Evolutionary conservation across 1,284 basidiomycete genomes (phyloP).

Genomic region (Heterobasidion irregulare): DNA sequence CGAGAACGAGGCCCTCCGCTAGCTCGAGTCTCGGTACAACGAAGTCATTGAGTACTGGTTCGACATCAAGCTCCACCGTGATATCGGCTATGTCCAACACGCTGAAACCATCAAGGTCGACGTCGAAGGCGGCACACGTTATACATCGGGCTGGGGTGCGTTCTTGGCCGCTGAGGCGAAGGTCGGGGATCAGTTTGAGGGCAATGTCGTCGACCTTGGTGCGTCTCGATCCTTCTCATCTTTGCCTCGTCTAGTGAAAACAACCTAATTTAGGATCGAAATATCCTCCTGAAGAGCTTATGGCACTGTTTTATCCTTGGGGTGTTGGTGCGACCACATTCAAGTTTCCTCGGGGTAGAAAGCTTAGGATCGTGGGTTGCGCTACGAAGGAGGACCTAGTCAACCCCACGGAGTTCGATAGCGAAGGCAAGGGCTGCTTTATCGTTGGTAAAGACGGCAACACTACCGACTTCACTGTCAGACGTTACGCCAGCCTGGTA

Average conservation of each 20-base stretch:
- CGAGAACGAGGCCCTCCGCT: constrained; percentile 12
- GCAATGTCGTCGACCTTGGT: constrained; percentile 32
- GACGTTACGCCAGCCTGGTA: constrained; percentile 14
- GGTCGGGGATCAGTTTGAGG: constrained; percentile 24
- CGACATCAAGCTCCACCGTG: constrained; percentile 12
- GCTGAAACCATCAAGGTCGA: constrained; percentile 20
- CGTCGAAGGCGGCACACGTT: constrained; percentile 16
- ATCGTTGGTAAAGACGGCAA: constrained; percentile 18
- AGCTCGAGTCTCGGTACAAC: constrained; percentile 14
- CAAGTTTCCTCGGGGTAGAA: constrained; percentile 21
- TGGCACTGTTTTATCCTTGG: constrained; percentile 18
- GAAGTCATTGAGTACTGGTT: constrained; percentile 14
- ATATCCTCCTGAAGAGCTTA: constrained; percentile 15
- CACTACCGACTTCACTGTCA: constrained; percentile 13
- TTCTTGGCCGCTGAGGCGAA: constrained; percentile 21
- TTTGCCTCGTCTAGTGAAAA: constrained; percentile 20
- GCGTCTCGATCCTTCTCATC: constrained; percentile 6
- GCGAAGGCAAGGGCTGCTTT: constrained; percentile 20
- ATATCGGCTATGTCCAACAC: constrained; percentile 19
- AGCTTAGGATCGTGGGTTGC: constrained; percentile 22
- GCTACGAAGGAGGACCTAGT: constrained; percentile 17
- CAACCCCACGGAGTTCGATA: constrained; percentile 20
- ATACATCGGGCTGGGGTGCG: constrained; percentile 22
- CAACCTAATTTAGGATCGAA: constrained; percentile 18
- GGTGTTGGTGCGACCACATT: constrained; percentile 15